Base-by-base conservation (phyloP, 1,284 basidiomycete genomes). In the Ustilago crameri region DNA sequence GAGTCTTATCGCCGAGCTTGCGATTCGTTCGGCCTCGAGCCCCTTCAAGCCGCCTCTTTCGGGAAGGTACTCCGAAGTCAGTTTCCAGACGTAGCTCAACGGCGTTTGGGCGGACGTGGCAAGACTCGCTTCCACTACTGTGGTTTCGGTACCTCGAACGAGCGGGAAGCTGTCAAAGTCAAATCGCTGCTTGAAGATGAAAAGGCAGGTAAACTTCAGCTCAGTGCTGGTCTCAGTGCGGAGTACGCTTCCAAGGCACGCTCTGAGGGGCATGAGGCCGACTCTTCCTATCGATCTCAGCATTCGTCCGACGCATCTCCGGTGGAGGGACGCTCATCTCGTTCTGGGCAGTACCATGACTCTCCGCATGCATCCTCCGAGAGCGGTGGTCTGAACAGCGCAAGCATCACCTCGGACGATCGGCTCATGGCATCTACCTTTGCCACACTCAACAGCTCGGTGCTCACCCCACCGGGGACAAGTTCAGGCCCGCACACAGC, bases 71-170 rank as follows among this genome's bases (percentile, higher is more conserved):
- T 74, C 27, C 60, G 70, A 14, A 67, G 70, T 17, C 70, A 74
- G 24, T 74, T 65, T 34, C 70, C 70, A 3, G 70, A 74, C 27
- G 65, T 74, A 1, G 64, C 65, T 4, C 70, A 74, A 40, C 65
- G 70, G 8, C 52, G 70, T 38, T 27, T 74, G 3, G 70, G 70
- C 34, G 70, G 70, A 7, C 60, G 70, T 20, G 70, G 70, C 15
- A 74, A 74, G 49, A 74, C 70, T n/a, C 70, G 70, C 37, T 74
- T 74, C 40, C 70, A 74, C 57, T 74, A 74, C 42, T 74, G 70
- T 48, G 70, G 70, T 18, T 74, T 74, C 26, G 70, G 70, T 40
- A 68, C 70, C 8, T 64, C 70, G 8, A 74, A 68, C 62, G 65
- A 74, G 44, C 64, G 70, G 34, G 70, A 74, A 35, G 70, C 70